A percentile compares a stretch with the other conserved stretches of the same genome.
Conservation (phyloP, 805 yeast species). For the Tetrapisispora arboricola region DNA sequence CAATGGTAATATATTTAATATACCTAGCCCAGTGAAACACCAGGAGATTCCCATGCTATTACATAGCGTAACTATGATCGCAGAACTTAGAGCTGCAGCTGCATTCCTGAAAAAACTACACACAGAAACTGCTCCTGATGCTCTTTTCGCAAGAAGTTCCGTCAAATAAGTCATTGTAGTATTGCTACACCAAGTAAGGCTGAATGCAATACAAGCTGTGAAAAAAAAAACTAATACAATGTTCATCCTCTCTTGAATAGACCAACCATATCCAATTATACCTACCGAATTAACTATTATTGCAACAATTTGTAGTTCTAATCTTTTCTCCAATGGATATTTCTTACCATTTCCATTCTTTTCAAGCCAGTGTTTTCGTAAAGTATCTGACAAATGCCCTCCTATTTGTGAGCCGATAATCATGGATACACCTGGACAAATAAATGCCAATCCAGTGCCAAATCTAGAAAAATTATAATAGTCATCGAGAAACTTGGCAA, state of each 20-base stretch:
- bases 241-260: slow-evolving; percentile 32
- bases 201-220: slow-evolving; percentile 39
- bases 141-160: slow-evolving; percentile 39
- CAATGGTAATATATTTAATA: slow-evolving; percentile 24
- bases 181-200: slow-evolving; percentile 47
- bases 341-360: slow-evolving; percentile 22
- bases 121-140: slow-evolving; percentile 45
- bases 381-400: slow-evolving; percentile 38
- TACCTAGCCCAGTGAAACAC: slow-evolving; percentile 45
- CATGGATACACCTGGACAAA: slow-evolving; percentile 44
- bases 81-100: slow-evolving; percentile 46
- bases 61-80: slow-evolving; percentile 31
- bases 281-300: slow-evolving; percentile 35
- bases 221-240: slow-evolving; percentile 35
- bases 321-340: slow-evolving; percentile 37
- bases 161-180: slow-evolving; percentile 45
- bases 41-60: slow-evolving; percentile 39
- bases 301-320: slow-evolving; percentile 37
- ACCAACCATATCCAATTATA: slow-evolving; percentile 45
- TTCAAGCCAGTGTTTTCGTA: slow-evolving; percentile 24
- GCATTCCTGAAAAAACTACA: slow-evolving; percentile 43
- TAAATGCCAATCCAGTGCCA: slow-evolving; percentile 36
- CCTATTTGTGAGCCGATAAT: slow-evolving; percentile 39
- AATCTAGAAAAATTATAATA: slow-evolving; percentile 31
- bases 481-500: slow-evolving; percentile 32